These are phyloP conservation scores for Ephemerocybe angulata DNA, from an alignment of 768 basidiomycete species.

Conservation along the genomic window DNA sequence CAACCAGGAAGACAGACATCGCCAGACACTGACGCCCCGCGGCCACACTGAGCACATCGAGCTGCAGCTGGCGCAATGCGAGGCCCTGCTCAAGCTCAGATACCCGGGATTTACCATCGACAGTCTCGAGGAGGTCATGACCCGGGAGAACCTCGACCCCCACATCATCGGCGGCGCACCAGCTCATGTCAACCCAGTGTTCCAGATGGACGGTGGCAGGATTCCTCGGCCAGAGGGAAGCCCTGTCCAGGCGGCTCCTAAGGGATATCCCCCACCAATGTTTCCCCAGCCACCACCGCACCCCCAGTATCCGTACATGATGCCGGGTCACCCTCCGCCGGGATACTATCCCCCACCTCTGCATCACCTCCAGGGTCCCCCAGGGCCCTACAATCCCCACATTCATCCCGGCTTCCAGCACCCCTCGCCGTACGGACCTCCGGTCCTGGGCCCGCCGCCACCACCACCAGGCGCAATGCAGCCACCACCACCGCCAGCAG, in stretches of 20 bases:
- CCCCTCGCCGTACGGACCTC: conserved; percentile 35
- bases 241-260: conserved; percentile 23
- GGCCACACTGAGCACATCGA: conserved; percentile 83
- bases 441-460: conserved; percentile 33
- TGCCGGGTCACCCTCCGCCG: conserved; percentile 30
- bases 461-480: conserved; percentile 23
- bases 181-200: conserved; percentile 22
- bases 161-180: conserved; percentile 20
- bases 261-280: conserved; percentile 32
- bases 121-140: conserved; percentile 60
- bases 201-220: conserved; percentile 31
- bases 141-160: conserved; percentile 64
- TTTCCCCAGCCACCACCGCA: conserved; percentile 35
- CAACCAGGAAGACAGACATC: conserved; percentile 85
- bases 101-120: conserved; percentile 65
- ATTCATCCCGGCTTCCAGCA: conserved; percentile 61
- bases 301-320: conserved; percentile 39
- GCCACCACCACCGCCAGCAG: conserved; percentile 20
- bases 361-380: conserved; percentile 31
- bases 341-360: conserved; percentile 27
- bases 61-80: conserved; percentile 74
- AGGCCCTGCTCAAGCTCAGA: conserved; percentile 72
- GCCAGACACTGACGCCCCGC: conserved; percentile 80
- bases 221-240: conserved; percentile 32
- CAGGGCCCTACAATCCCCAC: conserved; percentile 50